Percentiles rank a stretch among this genome's conserved stretches.
Evolutionary conservation across 2,329 filamentous ascomycete species (phyloP).

Genomic region (Coniella lustricola): DNA sequence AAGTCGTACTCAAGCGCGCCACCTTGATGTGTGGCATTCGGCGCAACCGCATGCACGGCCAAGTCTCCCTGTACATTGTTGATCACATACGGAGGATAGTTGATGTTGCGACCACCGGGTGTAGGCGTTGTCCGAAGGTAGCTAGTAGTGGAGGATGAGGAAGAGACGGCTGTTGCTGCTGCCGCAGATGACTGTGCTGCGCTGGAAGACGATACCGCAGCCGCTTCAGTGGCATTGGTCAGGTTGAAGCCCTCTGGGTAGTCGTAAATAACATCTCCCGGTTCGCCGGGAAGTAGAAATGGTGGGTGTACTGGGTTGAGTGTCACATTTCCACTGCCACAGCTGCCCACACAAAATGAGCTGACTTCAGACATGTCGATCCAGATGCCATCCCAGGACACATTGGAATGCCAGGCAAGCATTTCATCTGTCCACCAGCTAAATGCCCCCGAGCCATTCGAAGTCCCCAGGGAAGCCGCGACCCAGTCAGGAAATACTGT

Average conservation of each 20-base stretch:
- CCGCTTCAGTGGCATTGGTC: conserved; percentile 62
- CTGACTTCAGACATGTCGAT: conserved; percentile 53
- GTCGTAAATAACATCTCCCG: conserved; percentile 48
- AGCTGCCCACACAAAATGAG: conserved; percentile 65
- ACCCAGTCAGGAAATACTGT: conserved; percentile 69
- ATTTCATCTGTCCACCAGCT: conserved; percentile 64
- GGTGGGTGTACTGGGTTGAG: conserved; percentile 63
- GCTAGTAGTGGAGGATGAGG: conserved; percentile 30
- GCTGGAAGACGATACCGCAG: conserved; percentile 47
- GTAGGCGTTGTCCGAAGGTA: conserved; percentile 56
- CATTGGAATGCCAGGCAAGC: conserved; percentile 43
- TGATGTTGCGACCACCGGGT: conserved; percentile 57
- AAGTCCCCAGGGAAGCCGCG: conserved; percentile 39
- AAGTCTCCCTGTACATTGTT: conserved; percentile 68
- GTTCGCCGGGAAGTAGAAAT: conserved; percentile 59
- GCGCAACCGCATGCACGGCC: conserved; percentile 64
- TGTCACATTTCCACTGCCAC: conserved; percentile 57
- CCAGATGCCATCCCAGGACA: conserved; percentile 47
- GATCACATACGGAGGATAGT: conserved; percentile 70
- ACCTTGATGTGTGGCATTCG: conserved; percentile 70
- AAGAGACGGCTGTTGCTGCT: conserved; percentile 16
- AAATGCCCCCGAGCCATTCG: conserved; percentile 54
- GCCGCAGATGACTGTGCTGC: conserved; percentile 29
- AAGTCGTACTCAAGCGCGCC: conserved; percentile 66
- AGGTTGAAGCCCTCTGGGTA: conserved; percentile 66